Evolutionary conservation across 2,329 filamentous ascomycete genomes (phyloP).

Genomic region (Penicillium expansum): DNA sequence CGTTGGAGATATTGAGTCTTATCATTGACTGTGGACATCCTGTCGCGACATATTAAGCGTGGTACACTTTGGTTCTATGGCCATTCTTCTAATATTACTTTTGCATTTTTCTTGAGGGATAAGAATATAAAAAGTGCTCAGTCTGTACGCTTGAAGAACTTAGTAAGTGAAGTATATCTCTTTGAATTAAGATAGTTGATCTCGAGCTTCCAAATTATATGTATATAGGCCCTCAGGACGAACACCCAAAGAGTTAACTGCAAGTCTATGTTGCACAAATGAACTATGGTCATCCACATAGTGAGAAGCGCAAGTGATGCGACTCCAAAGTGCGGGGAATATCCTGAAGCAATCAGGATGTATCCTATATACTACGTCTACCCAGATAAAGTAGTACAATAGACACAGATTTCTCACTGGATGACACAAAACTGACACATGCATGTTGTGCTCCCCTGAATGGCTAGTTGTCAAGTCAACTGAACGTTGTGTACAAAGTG

Average conservation of each 20-base stretch:
- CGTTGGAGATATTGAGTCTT: not conserved
- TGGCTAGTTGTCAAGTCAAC: not conserved
- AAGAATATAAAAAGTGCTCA: not conserved
- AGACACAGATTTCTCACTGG: not conserved
- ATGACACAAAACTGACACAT: constrained; percentile 1
- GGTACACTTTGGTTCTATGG: not conserved
- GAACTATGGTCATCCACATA: not conserved
- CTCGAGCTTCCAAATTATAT: not conserved
- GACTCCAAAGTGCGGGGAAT: not conserved
- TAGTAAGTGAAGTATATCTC: not conserved
- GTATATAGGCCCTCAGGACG: not conserved
- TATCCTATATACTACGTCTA: not conserved
- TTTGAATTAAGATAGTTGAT: too few relatives aligned
- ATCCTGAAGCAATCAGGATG: not conserved
- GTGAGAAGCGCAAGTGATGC: not conserved
- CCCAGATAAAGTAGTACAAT: not conserved
- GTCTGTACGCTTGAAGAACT: too few relatives aligned
- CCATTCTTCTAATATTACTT: not conserved
- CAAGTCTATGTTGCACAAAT: not conserved
- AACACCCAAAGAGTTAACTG: not conserved
- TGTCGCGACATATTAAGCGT: not conserved
- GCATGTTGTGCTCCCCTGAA: not conserved
- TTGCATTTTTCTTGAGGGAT: not conserved
- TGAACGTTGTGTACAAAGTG: not conserved
- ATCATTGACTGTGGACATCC: not conserved